Percentiles rank a stretch among this genome's conserved stretches.
These are phyloP conservation scores for Prinsepia uniflora DNA, from an alignment of 306 rosid species.

Conservation along the genomic window DNA sequence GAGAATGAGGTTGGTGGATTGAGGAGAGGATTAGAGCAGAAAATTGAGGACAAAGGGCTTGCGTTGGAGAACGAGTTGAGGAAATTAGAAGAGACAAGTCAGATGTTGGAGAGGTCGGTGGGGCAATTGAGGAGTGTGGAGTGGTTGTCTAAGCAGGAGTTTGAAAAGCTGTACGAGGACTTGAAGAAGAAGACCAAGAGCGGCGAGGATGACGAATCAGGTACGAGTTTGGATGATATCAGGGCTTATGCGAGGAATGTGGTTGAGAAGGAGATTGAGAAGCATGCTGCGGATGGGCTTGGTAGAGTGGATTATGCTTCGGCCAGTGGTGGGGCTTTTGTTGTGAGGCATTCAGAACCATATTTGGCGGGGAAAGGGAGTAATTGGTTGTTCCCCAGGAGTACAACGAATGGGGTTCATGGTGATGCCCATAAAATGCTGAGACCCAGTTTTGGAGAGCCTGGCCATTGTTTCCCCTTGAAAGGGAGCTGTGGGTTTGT, in stretches of 20 bases:
- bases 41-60: constrained; percentile 50
- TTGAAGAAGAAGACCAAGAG: constrained; percentile 41
- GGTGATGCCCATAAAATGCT: constrained; percentile 66
- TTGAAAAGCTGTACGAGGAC: constrained; percentile 53
- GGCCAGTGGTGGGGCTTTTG: constrained; percentile 56
- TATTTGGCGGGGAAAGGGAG: constrained; percentile 33
- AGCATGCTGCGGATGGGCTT: constrained; percentile 89
- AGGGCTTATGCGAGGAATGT: constrained; percentile 63
- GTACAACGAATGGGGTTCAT: constrained; percentile 40
- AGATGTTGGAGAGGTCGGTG: constrained; percentile 54
- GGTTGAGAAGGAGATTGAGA: constrained; percentile 74
- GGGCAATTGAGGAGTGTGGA: constrained; percentile 49
- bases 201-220: constrained; percentile 27
- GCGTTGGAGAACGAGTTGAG: constrained; percentile 43
- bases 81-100: constrained; percentile 49
- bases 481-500: constrained; percentile 77
- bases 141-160: constrained; percentile 73
- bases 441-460: constrained; percentile 93
- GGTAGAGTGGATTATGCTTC: constrained; percentile 81
- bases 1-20: constrained; percentile 56
- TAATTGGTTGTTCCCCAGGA: constrained; percentile 53
- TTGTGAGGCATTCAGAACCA: constrained; percentile 71
- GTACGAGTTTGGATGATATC: constrained; percentile 62
- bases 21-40: constrained; percentile 49
- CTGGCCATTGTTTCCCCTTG: constrained; percentile 89